These are phyloP conservation scores for Balakata baccata DNA, from an alignment of 345 rosid species.

Conservation along the genomic window DNA sequence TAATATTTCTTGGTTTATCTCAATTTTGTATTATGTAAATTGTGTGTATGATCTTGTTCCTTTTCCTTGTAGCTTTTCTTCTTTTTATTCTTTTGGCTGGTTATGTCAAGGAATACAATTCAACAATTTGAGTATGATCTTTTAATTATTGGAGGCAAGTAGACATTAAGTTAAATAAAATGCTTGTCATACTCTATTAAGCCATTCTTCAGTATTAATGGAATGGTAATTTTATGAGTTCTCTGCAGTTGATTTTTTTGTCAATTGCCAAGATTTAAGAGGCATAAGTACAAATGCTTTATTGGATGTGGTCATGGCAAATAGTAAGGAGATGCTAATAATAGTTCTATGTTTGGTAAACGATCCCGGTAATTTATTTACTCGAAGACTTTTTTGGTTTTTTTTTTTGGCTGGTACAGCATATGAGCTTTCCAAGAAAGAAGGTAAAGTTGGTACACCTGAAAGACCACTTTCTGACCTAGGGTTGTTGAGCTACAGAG, in stretches of 20 bases:
- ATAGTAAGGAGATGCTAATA: too few species aligned
- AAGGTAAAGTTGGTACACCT: constrained; percentile 97
- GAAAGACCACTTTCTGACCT: constrained; percentile 99
- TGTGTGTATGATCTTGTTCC: neutral
- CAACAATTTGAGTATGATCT: neutral
- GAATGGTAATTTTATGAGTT: neutral
- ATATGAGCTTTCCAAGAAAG: constrained; percentile 98
- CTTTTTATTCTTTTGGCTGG: neutral
- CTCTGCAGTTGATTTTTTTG: neutral
- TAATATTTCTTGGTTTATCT: neutral
- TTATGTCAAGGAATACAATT: neutral
- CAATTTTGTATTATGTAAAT: neutral
- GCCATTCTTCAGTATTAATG: neutral
- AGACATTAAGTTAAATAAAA: neutral
- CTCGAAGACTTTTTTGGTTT: neutral
- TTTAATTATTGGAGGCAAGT: neutral
- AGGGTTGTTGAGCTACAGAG: constrained; percentile 92
- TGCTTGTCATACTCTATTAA: neutral
- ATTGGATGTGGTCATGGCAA: neutral
- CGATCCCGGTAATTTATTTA: too few species aligned
- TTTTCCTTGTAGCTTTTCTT: neutral
- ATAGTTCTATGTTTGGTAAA: too few species aligned
- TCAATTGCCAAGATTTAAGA: neutral
- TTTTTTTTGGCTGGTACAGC: constrained; percentile 43
- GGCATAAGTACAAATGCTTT: neutral